These are phyloP conservation scores for Triangularia setosa DNA, from an alignment of 2,329 filamentous ascomycete genomes.

Conservation along the genomic window DNA sequence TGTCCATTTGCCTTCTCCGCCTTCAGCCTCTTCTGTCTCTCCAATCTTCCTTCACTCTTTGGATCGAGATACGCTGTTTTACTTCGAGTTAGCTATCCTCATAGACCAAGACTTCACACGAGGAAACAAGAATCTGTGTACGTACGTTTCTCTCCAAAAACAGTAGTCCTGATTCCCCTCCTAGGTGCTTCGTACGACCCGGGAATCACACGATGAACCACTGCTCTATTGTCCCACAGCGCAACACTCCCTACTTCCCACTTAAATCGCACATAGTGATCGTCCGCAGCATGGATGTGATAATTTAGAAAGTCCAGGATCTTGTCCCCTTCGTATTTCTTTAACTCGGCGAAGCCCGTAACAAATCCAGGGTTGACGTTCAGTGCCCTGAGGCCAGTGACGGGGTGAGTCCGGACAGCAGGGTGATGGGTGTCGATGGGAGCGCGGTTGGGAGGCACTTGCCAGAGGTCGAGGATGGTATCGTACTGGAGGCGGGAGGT, in stretches of 20 bases:
- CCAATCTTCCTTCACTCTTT: slow-evolving; percentile 30
- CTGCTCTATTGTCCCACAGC: slow-evolving; percentile 47
- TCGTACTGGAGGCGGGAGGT: slow-evolving; percentile 45
- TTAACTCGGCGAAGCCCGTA: slow-evolving; percentile 46
- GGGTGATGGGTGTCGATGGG: slow-evolving; percentile 47
- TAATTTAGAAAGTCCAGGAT: slow-evolving; percentile 43
- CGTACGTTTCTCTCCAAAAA: slow-evolving; percentile 44
- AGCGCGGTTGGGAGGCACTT: slow-evolving; percentile 37
- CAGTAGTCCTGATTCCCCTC: slow-evolving; percentile 39
- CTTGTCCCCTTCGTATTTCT: slow-evolving; percentile 45
- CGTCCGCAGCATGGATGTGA: slow-evolving; percentile 47
- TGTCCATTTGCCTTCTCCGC: slow-evolving; percentile 13
- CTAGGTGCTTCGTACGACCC: slow-evolving; percentile 37
- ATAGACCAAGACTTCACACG: neutral
- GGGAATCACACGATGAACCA: slow-evolving; percentile 40
- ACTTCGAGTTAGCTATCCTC: slow-evolving; percentile 10
- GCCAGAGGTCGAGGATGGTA: slow-evolving; percentile 44
- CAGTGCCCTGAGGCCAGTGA: slow-evolving; percentile 43
- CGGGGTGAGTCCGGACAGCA: slow-evolving; percentile 46
- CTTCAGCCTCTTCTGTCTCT: slow-evolving; percentile 27
- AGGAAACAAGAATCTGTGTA: neutral
- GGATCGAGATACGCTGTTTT: slow-evolving; percentile 32
- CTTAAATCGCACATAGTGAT: slow-evolving; percentile 48
- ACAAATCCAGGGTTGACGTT: slow-evolving; percentile 46
- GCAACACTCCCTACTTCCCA: slow-evolving; percentile 47